phyloP scores from a whole-genome alignment of 345 rosid species.

The Hypericum perforatum region DNA sequence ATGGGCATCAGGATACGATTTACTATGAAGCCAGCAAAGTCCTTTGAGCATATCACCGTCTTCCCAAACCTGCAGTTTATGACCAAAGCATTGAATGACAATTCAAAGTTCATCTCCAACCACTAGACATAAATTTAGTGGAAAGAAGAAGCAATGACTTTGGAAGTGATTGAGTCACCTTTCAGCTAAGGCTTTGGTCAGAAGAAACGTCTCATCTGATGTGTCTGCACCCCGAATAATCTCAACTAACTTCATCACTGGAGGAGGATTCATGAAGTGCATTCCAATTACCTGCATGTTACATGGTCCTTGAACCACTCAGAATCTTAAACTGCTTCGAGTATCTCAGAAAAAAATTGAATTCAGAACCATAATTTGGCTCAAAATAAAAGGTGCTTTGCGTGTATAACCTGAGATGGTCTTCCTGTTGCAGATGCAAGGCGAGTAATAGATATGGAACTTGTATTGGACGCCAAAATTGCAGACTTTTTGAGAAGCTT shows the following conservation, averaged over 20 bases:
- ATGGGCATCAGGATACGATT: constrained; percentile 92
- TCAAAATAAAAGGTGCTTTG: constrained; percentile 1
- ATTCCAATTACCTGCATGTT: constrained; percentile 68
- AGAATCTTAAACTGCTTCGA: neutral
- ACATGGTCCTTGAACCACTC: constrained; percentile 5
- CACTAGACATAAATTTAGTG: neutral
- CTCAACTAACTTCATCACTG: constrained; percentile 88
- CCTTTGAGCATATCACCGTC: constrained; percentile 66
- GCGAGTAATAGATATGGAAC: constrained; percentile 86
- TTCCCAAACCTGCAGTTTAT: constrained; percentile 56
- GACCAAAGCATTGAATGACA: neutral
- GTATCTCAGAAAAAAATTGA: neutral
- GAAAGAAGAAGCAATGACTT: neutral
- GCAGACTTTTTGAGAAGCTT: constrained; percentile 50
- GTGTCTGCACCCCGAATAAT: constrained; percentile 80
- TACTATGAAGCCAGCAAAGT: constrained; percentile 71
- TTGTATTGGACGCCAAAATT: constrained; percentile 82
- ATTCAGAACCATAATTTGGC: neutral
- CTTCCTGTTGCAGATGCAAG: constrained; percentile 66
- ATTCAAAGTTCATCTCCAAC: neutral
- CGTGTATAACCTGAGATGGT: constrained; percentile 50
- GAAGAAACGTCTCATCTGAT: constrained; percentile 56
- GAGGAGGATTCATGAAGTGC: constrained; percentile 98
- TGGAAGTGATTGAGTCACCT: constrained; percentile 29
- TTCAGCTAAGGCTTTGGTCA: constrained; percentile 62